Evolutionary conservation across 345 rosid species (phyloP), one percentile per base, ranked within the genome.

Genomic region (Sonneratia alba): DNA sequence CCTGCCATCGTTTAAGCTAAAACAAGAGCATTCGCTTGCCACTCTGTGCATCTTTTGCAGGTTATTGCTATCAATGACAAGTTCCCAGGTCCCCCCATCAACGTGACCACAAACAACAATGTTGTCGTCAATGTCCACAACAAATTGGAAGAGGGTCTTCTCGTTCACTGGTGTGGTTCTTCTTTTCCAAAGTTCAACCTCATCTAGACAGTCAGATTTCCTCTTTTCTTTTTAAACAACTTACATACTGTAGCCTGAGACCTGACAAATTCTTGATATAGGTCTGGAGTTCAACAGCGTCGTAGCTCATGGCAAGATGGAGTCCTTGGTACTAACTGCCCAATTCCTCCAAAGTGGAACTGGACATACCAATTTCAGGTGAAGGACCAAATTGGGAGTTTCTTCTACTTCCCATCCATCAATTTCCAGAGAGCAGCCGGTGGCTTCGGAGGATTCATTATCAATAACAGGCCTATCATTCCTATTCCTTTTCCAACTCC

Each of bases 331-430:
- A 96, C 99, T 3, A 96, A 90, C 68, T 96, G 98, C 80, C 99
- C 98, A 27, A 96, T 96, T 51, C 99, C 99, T 66, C 83, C 99
- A 49, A 96, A 96, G 81, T 96, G 99, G 99, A 96, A 96, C 83
- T 96, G 97, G 98, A 96, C 98, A 77, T 96, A 96, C 81, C 88
- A 96, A 85, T 96, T 96, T 78, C 99, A 96, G 79, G 99, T 96
- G 14, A 96, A 96, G 79, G 99, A 96, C 75, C 99, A 96, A 76
- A 75, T 96, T 76, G 99, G 99, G 69, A 96, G 99, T 80, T 92
- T 89, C 97, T 92, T 86, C 78, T 96, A 96, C 85, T 96, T 96
- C 84, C 99, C 99, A 62, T 87, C 99, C 69, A 90, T 87, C n/a
- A 74, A 96, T 82, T 87, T 92, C 85, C 99, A 96, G 77, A 89